phyloP scores from a whole-genome alignment of 495 filamentous ascomycete genomes.

The Penicillium turbatum region DNA sequence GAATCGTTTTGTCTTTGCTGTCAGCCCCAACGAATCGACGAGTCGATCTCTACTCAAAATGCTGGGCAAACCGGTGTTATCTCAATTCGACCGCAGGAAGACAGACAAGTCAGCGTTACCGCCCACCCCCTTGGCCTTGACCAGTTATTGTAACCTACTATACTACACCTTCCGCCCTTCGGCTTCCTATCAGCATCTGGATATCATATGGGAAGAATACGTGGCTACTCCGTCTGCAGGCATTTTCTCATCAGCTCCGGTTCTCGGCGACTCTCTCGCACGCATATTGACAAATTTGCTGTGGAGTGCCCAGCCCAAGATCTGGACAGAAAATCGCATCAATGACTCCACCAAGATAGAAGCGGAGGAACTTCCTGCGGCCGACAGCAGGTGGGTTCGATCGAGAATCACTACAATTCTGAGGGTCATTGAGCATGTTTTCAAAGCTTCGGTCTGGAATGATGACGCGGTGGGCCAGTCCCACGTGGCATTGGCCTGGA shows the following conservation, averaged over 20 bases:
- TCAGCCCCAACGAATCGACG: constrained; percentile 58
- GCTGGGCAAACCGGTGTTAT: constrained; percentile 63
- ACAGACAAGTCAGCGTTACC: constrained; percentile 53
- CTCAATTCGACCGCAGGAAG: constrained; percentile 63
- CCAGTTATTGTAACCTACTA: constrained; percentile 70
- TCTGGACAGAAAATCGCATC: constrained; percentile 71
- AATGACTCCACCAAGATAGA: constrained; percentile 53
- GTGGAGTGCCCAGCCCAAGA: constrained; percentile 55
- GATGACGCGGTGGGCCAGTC: constrained; percentile 40
- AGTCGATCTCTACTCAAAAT: constrained; percentile 56
- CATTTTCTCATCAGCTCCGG: constrained; percentile 29
- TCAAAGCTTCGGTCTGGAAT: constrained; percentile 54
- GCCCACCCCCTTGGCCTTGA: constrained; percentile 55
- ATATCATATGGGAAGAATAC: constrained; percentile 75
- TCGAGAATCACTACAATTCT: constrained; percentile 60
- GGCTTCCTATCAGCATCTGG: constrained; percentile 55
- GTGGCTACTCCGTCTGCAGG: constrained; percentile 48
- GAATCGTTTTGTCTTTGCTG: constrained; percentile 72
- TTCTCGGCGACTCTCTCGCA: constrained; percentile 50
- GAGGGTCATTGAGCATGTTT: constrained; percentile 56
- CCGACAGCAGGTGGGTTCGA: constrained; percentile 88
- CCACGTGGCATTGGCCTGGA: constrained; percentile 60
- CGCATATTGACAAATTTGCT: constrained; percentile 66
- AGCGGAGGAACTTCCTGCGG: constrained; percentile 66
- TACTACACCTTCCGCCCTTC: constrained; percentile 83